Percentiles rank a stretch among this genome's conserved stretches.
Evolutionary conservation across 1,284 basidiomycete species (phyloP).

Genomic region (Boletus sp.): DNA sequence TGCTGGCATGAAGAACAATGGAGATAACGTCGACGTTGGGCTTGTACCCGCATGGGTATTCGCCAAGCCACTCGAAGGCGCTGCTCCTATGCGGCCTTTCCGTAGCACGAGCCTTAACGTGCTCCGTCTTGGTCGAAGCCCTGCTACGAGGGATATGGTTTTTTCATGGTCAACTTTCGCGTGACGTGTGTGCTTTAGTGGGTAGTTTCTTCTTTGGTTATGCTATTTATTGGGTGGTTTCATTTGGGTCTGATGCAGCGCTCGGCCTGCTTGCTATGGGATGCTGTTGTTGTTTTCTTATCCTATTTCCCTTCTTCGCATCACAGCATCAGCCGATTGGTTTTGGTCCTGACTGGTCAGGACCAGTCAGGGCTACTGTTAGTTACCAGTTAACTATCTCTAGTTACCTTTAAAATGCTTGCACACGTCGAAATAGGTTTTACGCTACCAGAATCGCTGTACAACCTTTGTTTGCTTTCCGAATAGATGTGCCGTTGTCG

Average conservation of each 20-base stretch:
- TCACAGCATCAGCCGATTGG: too few species aligned
- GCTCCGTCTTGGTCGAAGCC: slow-evolving; percentile 24
- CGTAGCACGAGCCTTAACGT: slow-evolving; percentile 50
- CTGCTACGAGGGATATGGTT: slow-evolving; percentile 41
- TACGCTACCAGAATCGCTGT: background rate
- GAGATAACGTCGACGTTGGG: slow-evolving; percentile 43
- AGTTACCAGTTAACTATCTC: too few species aligned
- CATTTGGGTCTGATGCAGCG: background rate
- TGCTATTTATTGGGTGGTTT: background rate
- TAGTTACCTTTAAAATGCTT: background rate
- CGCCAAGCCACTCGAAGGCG: slow-evolving; percentile 54
- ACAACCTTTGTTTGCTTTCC: background rate
- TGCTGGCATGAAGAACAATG: slow-evolving; percentile 1
- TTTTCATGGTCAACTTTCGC: slow-evolving; percentile 66
- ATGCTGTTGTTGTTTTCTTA: background rate
- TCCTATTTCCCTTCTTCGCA: too few species aligned
- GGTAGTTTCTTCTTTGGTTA: background rate
- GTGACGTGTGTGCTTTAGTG: slow-evolving; percentile 3
- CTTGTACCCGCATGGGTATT: slow-evolving; percentile 73
- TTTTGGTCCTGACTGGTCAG: too few species aligned
- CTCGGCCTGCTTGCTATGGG: background rate
- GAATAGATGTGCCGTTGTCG: background rate
- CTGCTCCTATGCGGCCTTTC: slow-evolving; percentile 57
- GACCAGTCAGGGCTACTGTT: too few species aligned
- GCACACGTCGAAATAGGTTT: background rate